Evolutionary conservation across 2,329 filamentous ascomycete species (phyloP).

Genomic region (Sporothrix humicola): DNA sequence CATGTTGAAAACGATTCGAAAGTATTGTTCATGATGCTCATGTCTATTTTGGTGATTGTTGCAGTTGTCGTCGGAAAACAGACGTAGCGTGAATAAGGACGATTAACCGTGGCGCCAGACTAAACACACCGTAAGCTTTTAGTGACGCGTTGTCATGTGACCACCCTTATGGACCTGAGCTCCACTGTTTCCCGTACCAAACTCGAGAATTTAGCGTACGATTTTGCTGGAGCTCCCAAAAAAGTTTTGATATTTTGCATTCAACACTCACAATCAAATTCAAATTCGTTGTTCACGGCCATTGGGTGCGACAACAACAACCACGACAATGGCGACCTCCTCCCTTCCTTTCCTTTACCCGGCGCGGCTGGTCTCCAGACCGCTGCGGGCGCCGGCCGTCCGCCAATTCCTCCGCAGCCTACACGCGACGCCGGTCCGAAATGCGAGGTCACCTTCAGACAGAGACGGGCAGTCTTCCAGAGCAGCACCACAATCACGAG

Average conservation of each 20-base stretch:
- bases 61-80: not conserved
- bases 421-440: conserved; percentile 37
- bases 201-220: not conserved
- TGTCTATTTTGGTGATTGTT: not conserved
- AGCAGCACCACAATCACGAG: not conserved
- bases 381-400: conserved; percentile 39
- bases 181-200: conserved; percentile 15
- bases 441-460: not conserved
- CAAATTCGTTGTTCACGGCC: not conserved
- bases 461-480: conserved; percentile 2
- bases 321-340: conserved; percentile 53
- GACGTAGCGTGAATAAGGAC: not conserved
- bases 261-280: not conserved
- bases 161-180: not conserved
- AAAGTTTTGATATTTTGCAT: not conserved
- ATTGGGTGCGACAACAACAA: not conserved
- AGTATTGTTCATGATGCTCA: too few species aligned
- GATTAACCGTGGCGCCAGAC: not conserved
- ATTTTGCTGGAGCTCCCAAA: conserved; percentile 14
- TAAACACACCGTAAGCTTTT: not conserved
- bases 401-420: conserved; percentile 42
- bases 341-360: conserved; percentile 74
- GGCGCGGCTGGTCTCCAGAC: conserved; percentile 64
- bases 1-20: too few species aligned
- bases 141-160: conserved; percentile 22